phyloP scores from a whole-genome alignment of 2,329 filamentous ascomycete species.

The Colletotrichum tropicale region DNA sequence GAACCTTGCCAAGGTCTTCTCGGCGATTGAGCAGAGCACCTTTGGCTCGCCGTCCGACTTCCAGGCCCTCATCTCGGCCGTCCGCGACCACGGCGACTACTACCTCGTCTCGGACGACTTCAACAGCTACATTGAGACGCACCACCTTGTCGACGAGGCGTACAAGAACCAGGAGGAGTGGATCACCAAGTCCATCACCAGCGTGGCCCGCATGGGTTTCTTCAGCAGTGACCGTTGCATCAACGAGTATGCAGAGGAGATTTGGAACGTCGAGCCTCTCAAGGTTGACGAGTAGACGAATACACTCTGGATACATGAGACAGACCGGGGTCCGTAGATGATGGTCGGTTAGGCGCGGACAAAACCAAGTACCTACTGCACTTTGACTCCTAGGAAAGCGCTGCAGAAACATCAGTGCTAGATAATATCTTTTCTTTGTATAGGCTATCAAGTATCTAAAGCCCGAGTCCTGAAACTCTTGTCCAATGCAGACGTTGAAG shows the following conservation, averaged over 20 bases:
- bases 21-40: slow-evolving; percentile 76
- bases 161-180: slow-evolving; percentile 93
- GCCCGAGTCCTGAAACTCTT: not conserved
- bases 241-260: slow-evolving; percentile 94
- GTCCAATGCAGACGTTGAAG: not conserved
- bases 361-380: slow-evolving; percentile 5
- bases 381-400: not conserved
- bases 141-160: slow-evolving; percentile 87
- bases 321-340: not conserved
- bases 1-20: slow-evolving; percentile 80
- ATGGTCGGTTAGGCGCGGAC: not conserved
- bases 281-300: slow-evolving; percentile 39
- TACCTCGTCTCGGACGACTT: slow-evolving; percentile 99
- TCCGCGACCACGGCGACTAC: slow-evolving; percentile 93
- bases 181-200: slow-evolving; percentile 87
- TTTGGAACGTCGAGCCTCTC: slow-evolving; percentile 95
- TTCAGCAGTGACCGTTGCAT: slow-evolving; percentile 96
- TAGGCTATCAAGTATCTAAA: not conserved
- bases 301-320: not conserved
- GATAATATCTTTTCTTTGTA: slow-evolving; percentile 18
- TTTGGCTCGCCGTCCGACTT: slow-evolving; percentile 86
- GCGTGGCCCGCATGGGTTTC: slow-evolving; percentile 95
- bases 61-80: slow-evolving; percentile 80
- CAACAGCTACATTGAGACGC: slow-evolving; percentile 90
- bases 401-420: slow-evolving; percentile 5